Evolutionary conservation across 2,329 filamentous ascomycete species (phyloP).

Genomic region (Leptosphaerulina australis): DNA sequence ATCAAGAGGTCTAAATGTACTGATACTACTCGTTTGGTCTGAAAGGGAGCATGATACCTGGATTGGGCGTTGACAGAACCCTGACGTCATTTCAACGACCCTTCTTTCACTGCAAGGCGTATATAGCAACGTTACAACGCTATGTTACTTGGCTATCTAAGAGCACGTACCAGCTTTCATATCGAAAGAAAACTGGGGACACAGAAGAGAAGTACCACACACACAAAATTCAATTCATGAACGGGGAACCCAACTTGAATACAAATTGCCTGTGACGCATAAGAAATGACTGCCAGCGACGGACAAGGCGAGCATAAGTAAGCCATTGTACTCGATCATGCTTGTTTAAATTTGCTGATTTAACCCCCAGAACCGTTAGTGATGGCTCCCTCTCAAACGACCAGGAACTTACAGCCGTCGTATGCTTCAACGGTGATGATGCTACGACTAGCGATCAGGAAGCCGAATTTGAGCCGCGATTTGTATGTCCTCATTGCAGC

Average conservation of each 20-base stretch:
- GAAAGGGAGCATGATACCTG: too few relatives aligned
- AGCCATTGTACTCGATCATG: neutral
- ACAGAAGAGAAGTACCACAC: neutral
- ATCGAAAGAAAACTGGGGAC: neutral
- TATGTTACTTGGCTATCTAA: neutral
- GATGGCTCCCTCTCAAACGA: neutral
- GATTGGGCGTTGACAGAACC: neutral
- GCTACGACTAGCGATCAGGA: neutral
- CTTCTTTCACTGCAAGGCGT: constrained; percentile 2
- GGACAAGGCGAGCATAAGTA: neutral
- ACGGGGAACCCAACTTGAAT: neutral
- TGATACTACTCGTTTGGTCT: too few relatives aligned
- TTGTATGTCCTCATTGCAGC: constrained; percentile 1
- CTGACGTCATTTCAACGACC: neutral
- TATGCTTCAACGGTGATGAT: neutral
- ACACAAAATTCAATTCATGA: neutral
- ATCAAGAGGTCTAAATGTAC: too few relatives aligned
- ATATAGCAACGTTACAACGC: neutral
- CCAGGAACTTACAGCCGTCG: neutral
- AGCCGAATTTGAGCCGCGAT: neutral
- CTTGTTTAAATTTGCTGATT: neutral
- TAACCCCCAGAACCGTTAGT: neutral
- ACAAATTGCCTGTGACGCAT: neutral
- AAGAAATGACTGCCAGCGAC: neutral
- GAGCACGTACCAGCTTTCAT: neutral